Conservation (phyloP, 2,329 filamentous ascomycete genomes). For the Botryotinia narcissicola region DNA sequence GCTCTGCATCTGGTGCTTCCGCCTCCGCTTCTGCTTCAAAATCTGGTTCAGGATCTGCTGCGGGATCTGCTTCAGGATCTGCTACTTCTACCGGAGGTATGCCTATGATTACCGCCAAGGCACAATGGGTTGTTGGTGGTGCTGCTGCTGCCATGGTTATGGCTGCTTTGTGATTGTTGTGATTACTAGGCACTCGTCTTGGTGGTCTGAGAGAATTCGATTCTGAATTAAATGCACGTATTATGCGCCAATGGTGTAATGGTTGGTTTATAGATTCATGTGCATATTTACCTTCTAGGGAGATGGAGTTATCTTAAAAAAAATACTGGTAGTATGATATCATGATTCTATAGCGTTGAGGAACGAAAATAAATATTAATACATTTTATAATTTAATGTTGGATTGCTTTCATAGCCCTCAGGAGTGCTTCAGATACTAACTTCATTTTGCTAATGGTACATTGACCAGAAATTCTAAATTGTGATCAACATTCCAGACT, state of each 20-base stretch:
- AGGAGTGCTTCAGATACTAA: not conserved
- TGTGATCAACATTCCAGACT: not conserved
- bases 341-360: not conserved
- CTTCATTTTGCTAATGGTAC: not conserved
- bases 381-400: not conserved
- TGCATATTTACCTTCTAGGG: not conserved
- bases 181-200: not conserved
- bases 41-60: not conserved
- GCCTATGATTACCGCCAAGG: constrained; percentile 33
- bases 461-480: not conserved
- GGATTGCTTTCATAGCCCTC: not conserved
- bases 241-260: not conserved
- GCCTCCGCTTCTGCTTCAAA: not conserved
- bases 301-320: not conserved
- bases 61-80: constrained; percentile 11
- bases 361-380: not conserved
- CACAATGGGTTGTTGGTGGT: constrained; percentile 30
- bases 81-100: constrained; percentile 24
- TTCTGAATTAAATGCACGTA: not conserved
- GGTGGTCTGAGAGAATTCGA: not conserved
- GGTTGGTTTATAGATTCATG: not conserved
- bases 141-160: constrained; percentile 34
- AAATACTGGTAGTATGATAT: not conserved
- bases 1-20: not conserved
- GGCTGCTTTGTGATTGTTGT: constrained; percentile 25